phyloP scores from a whole-genome alignment of 2,329 filamentous ascomycete species.

The Cladosporium phlei region DNA sequence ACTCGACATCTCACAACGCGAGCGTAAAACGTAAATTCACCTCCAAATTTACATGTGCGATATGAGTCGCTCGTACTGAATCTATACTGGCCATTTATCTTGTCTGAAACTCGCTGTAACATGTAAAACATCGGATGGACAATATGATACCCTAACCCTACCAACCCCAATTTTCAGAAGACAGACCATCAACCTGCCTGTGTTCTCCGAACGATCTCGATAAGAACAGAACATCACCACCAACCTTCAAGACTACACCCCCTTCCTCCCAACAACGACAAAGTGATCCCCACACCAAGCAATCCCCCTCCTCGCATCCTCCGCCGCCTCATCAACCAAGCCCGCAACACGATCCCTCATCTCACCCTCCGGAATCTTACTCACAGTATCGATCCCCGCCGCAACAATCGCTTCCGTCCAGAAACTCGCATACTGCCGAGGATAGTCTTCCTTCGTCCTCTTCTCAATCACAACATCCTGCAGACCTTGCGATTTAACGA shows the following conservation, averaged over 20 bases:
- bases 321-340: not conserved
- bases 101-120: no score
- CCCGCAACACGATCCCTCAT: not conserved
- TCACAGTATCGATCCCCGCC: constrained; percentile 2
- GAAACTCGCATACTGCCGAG: constrained; percentile 3
- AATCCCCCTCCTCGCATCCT: constrained; percentile 8
- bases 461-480: not conserved
- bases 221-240: no score
- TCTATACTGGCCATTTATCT: no score
- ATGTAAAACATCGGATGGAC: no score
- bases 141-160: no score
- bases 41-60: no score
- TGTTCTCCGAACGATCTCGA: no score
- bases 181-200: no score
- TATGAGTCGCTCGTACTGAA: no score
- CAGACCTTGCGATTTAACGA: not conserved
- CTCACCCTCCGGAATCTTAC: constrained; percentile 3
- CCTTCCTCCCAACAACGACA: constrained; percentile 7
- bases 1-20: no score
- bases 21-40: no score
- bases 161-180: no score
- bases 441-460: not conserved
- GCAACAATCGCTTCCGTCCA: constrained; percentile 10
- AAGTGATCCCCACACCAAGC: constrained; percentile 8
- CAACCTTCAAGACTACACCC: not conserved